Base-by-base conservation (phyloP, 768 basidiomycete genomes). In the Boletales sp. region DNA sequence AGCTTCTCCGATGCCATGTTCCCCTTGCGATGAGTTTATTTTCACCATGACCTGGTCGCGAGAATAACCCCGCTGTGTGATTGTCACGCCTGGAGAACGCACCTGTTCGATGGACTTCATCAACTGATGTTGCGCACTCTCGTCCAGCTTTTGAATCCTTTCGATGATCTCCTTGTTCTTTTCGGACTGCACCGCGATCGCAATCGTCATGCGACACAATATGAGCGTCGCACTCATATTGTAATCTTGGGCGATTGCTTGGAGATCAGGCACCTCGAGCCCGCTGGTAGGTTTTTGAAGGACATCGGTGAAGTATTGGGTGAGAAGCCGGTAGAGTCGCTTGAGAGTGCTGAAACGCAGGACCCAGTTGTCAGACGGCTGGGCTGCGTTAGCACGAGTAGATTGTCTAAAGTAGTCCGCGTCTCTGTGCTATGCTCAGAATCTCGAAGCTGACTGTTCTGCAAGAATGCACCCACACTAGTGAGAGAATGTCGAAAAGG, bases 51-150 rank as follows among this genome's bases (percentile, higher is more conserved):
- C 80, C 89, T 91, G 57, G 6, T 19, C 47, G 18, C 17, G 31
- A 45, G 40, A 48, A 3, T 24, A 24, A 42, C 32, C 17, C 35
- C 37, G 43, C 40, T 37, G 35, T 24, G 32, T 7, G 7, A 24
- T 24, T 5, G 24, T 1, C 21, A 42, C 35, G 32, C 14, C n/a
- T 40, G 17, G 52, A 47, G 27, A 34, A 66, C 78, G 46, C 51
- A 90, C 93, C 77, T 90, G 87, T 68, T 97, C 94, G 51, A 97
- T 95, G 36, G 90, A 88, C 68, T 81, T 86, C 94, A 97, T 97
- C 46, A 97, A 72, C 61, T 83, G 77, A 64, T 92, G 89, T 70
- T 97, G 94, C 62, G 93, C 85, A 15, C 71, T 76, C 67, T 95
- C 88, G 52, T 81, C 86, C 54, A 97, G 68, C 2, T 80, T 77